Evolutionary conservation across 495 filamentous ascomycete species (phyloP).

Genomic region (Penicillium ochrochloron): DNA sequence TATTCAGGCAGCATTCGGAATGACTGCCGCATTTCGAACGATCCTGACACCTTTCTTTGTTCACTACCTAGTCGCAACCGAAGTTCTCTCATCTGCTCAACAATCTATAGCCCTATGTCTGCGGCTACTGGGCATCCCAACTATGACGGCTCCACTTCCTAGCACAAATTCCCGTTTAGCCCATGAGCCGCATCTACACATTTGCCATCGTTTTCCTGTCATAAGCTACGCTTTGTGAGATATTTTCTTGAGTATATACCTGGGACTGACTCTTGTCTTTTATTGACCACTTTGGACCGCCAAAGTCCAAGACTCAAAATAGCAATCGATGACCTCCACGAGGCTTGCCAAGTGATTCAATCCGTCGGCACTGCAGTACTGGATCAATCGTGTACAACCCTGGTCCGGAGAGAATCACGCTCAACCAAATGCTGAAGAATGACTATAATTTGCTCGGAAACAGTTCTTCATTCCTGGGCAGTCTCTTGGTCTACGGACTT

Average conservation of each 20-base stretch:
- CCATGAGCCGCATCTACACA: neutral
- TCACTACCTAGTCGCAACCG: neutral
- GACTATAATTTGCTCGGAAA: neutral
- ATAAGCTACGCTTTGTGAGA: neutral
- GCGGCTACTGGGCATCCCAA: neutral
- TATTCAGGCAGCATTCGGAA: conserved; percentile 9
- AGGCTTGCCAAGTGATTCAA: neutral
- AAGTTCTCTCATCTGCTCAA: neutral
- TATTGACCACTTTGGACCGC: neutral
- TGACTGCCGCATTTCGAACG: neutral
- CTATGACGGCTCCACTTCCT: neutral
- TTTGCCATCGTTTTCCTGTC: neutral
- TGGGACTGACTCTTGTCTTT: neutral
- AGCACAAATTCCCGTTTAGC: neutral
- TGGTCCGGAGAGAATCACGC: neutral
- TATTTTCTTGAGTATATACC: neutral
- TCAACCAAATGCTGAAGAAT: neutral
- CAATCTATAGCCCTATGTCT: neutral
- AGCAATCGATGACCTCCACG: neutral
- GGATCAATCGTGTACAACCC: neutral
- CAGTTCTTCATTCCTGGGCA: neutral
- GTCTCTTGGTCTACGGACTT: conserved; percentile 2
- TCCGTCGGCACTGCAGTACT: neutral
- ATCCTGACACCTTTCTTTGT: no score
- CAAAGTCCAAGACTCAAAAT: neutral